These are phyloP conservation scores for Phytopythium sindhum DNA, from an alignment of 352 stramenopile genomes.

Conservation along the genomic window DNA sequence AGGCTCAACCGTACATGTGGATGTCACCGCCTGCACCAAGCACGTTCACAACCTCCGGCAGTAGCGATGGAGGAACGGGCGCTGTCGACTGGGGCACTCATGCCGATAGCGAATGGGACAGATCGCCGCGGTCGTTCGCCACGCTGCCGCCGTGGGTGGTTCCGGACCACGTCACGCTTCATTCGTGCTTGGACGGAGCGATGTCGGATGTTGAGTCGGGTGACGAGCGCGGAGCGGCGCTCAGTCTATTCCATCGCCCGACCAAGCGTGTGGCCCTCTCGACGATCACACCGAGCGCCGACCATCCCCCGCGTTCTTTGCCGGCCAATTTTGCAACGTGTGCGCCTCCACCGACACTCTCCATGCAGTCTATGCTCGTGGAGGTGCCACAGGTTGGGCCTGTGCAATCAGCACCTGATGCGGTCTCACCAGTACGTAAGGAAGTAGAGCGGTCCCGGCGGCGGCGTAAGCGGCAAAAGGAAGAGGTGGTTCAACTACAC, in stretches of 20 bases:
- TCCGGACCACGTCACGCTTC: background rate
- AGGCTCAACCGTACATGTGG: too few species aligned
- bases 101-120: background rate
- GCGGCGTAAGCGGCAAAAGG: conserved; percentile 24
- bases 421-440: background rate
- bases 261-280: background rate
- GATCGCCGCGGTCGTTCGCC: background rate
- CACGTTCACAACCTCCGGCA: background rate
- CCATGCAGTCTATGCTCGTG: background rate
- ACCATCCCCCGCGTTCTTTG: background rate
- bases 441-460: conserved; percentile 1
- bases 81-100: background rate
- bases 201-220: background rate
- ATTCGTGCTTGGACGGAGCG: background rate
- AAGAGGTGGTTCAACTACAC: conserved; percentile 23
- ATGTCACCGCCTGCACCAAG: too few species aligned
- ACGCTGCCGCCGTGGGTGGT: background rate
- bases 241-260: background rate
- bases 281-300: background rate
- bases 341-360: background rate
- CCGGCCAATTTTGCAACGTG: background rate
- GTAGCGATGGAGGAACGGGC: background rate
- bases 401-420: background rate
- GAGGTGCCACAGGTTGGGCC: background rate
- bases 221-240: background rate